Base-by-base conservation (phyloP, 768 basidiomycete genomes). In the Amylocystis lapponica region DNA sequence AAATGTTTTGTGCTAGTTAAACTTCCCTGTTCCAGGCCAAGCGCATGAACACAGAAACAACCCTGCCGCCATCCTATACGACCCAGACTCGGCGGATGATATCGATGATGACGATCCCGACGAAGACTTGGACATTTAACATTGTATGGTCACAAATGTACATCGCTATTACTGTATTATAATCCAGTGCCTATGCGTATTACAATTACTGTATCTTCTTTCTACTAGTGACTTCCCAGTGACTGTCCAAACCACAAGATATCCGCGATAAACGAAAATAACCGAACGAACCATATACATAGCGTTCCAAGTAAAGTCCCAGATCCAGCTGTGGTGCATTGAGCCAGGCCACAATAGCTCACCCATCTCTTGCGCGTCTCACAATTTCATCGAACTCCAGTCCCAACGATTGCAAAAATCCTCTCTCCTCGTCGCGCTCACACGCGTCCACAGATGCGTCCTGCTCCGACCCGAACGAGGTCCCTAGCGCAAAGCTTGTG, bases 91-190 rank as follows among this genome's bases (percentile, higher is more conserved):
- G 21, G 91, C 86, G 21, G 93, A 96, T 56, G 93, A 96, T 52
- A 77, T 94, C 39, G 93, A 96, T 57, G 93, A 94, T 42, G 93
- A 95, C 43, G 93, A 96, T 68, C 93, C 93, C 17, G 93, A 96
- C 53, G 93, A 95, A 58, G 92, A 95, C 64, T 67, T 95, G 47
- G 88, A 95, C 55, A 86, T 93, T 45, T 92, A 44, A 14, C 6
- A 34, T 43, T 35, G 17, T 22, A 29, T 17, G 25, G 16, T n/a
- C 23, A 26, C 29, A 19, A 29, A 2, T n/a, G n/a, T 23, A 30
- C 19, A 29, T 27, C n/a, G 34, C 8, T 9, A 35, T 9, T 10
- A 39, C 16, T 27, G 20, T 17, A 29, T 13, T 29, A 29, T 19
- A 16, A 12, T 29, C 16, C 16, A 19, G 4, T 29, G 27, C 39